phyloP scores from a whole-genome alignment of 805 yeast species.

The Saturnispora saitoi region DNA sequence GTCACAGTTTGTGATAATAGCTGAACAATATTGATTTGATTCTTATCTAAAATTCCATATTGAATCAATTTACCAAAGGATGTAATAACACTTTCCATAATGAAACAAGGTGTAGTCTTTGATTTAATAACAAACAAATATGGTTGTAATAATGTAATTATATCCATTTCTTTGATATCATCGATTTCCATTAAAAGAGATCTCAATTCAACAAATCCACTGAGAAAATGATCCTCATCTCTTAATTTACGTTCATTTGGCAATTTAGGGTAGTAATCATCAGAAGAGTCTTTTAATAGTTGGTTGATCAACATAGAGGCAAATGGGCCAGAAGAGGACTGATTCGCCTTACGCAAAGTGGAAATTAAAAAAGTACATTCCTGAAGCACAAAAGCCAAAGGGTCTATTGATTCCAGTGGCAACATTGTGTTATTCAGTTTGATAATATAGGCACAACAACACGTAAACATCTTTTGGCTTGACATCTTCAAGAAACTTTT shows the following conservation, averaged over 20 bases:
- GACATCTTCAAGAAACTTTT: neutral
- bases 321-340: slow-evolving; percentile 58
- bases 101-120: slow-evolving; percentile 75
- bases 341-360: slow-evolving; percentile 81
- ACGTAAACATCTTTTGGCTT: neutral
- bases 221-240: slow-evolving; percentile 49
- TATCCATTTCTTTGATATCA: slow-evolving; percentile 50
- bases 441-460: neutral
- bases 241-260: slow-evolving; percentile 24
- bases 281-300: slow-evolving; percentile 23
- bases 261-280: slow-evolving; percentile 22
- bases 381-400: slow-evolving; percentile 68
- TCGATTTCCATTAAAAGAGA: slow-evolving; percentile 53
- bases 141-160: slow-evolving; percentile 74
- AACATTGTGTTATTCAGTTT: neutral
- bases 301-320: slow-evolving; percentile 74
- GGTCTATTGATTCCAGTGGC: slow-evolving; percentile 49
- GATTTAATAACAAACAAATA: slow-evolving; percentile 77
- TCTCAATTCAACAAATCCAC: slow-evolving; percentile 73
- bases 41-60: slow-evolving; percentile 52
- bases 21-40: slow-evolving; percentile 46
- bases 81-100: slow-evolving; percentile 73
- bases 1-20: slow-evolving; percentile 59
- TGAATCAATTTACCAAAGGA: slow-evolving; percentile 67
- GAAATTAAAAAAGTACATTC: slow-evolving; percentile 83